Evolutionary conservation across 331 rosid species (phyloP).

Genomic region (Dryas integrifolia): DNA sequence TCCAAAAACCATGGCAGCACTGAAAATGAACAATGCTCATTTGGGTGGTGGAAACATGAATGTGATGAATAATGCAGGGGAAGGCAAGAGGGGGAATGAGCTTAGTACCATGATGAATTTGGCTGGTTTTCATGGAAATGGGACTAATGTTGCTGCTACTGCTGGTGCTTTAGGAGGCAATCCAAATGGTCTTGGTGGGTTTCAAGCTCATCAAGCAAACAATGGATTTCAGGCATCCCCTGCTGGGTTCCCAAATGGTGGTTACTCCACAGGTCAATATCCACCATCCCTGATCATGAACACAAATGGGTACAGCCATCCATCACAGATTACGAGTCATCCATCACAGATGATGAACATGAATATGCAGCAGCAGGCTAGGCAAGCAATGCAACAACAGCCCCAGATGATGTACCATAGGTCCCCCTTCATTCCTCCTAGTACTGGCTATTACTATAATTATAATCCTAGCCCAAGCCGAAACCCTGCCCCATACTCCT

Average conservation of each 20-base stretch:
- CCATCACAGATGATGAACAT: slow-evolving; percentile 58
- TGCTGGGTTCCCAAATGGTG: slow-evolving; percentile 42
- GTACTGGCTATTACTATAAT: slow-evolving; percentile 66
- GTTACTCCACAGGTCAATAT: slow-evolving; percentile 39
- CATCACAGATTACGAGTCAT: slow-evolving; percentile 50
- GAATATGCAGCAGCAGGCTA: slow-evolving; percentile 46
- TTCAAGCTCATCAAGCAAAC: slow-evolving; percentile 42
- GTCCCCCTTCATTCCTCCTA: slow-evolving; percentile 62
- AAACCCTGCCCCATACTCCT: slow-evolving; percentile 38
- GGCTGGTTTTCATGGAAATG: slow-evolving; percentile 70
- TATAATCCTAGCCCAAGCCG: slow-evolving; percentile 45
- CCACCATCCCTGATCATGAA: slow-evolving; percentile 53
- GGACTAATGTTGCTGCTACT: slow-evolving; percentile 19
- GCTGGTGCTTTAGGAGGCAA: slow-evolving; percentile 39
- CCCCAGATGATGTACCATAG: slow-evolving; percentile 90
- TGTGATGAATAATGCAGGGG: slow-evolving; percentile 44
- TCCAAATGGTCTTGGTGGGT: slow-evolving; percentile 35
- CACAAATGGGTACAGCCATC: slow-evolving; percentile 54
- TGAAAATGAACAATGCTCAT: slow-evolving; percentile 53
- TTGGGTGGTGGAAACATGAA: slow-evolving; percentile 46
- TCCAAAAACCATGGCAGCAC: slow-evolving; percentile 58
- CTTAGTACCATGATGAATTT: slow-evolving; percentile 66
- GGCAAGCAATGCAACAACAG: slow-evolving; percentile 54
- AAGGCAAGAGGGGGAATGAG: slow-evolving; percentile 48
- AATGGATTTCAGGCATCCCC: slow-evolving; percentile 38